A percentile compares a stretch with the other conserved stretches of the same genome.
Evolutionary conservation across 2,329 filamentous ascomycete genomes (phyloP).

Genomic region (Phoma herbarum): DNA sequence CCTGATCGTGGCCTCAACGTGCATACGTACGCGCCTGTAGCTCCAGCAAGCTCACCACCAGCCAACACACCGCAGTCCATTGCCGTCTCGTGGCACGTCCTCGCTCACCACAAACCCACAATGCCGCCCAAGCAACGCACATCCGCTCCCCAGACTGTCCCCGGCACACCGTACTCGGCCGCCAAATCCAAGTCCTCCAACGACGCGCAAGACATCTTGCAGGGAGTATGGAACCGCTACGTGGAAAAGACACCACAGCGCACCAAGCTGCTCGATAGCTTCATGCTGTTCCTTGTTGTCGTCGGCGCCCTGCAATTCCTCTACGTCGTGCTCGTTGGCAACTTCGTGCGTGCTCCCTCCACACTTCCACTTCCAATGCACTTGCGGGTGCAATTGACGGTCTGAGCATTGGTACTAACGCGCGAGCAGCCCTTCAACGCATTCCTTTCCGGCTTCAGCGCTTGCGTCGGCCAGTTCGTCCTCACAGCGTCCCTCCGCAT

Average conservation of each 20-base stretch:
- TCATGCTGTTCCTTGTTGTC: constrained; percentile 85
- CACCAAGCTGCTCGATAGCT: constrained; percentile 89
- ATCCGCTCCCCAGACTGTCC: constrained; percentile 25
- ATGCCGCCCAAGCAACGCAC: constrained; percentile 49
- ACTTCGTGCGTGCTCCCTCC: constrained; percentile 76
- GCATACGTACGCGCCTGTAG: constrained; percentile 15
- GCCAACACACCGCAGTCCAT: constrained; percentile 22
- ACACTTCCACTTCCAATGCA: too few species aligned
- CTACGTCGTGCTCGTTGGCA: constrained; percentile 90
- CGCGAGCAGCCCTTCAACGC: constrained; percentile 92
- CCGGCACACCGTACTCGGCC: constrained; percentile 30
- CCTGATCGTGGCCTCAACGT: constrained; percentile 40
- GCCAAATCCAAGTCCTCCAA: constrained; percentile 39
- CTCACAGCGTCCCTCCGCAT: constrained; percentile 90
- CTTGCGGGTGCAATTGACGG: background rate
- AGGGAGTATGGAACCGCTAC: constrained; percentile 81
- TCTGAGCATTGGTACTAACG: constrained; percentile 3
- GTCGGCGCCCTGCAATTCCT: constrained; percentile 91
- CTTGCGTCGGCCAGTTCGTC: constrained; percentile 96
- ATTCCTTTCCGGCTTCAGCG: constrained; percentile 93
- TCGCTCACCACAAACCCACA: constrained; percentile 13
- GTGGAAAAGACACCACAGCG: constrained; percentile 83
- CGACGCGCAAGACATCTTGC: constrained; percentile 66
- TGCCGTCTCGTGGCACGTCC: constrained; percentile 2
- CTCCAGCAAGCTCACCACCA: constrained; percentile 20